phyloP scores from a whole-genome alignment of 768 basidiomycete species.

The Rhizopogon sp. region DNA sequence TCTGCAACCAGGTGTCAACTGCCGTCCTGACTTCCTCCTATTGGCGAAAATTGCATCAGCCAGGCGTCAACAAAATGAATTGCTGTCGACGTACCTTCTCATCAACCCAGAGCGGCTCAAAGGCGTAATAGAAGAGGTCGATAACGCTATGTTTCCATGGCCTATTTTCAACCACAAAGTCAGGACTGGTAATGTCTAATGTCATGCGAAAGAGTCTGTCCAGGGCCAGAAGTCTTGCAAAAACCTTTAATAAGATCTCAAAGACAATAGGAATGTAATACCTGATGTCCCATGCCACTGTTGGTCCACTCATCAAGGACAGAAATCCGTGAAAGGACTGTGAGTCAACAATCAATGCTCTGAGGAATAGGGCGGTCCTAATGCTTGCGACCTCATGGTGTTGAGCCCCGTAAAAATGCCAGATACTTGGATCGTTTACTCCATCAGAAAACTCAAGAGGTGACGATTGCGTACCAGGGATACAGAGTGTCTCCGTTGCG shows the following conservation, averaged over 20 bases:
- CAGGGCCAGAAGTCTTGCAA: background rate
- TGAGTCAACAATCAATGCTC: constrained; percentile 56
- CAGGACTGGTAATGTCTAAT: constrained; percentile 59
- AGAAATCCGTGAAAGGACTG: constrained; percentile 56
- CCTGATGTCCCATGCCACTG: background rate
- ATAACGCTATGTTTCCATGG: constrained; percentile 64
- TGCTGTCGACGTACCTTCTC: constrained; percentile 39
- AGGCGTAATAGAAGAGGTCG: constrained; percentile 56
- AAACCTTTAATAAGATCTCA: constrained; percentile 48
- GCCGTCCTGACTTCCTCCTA: constrained; percentile 68
- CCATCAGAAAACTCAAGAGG: background rate
- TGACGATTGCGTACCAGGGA: constrained; percentile 40
- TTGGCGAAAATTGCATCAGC: background rate
- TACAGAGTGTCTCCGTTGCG: constrained; percentile 56
- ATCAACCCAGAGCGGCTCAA: constrained; percentile 60
- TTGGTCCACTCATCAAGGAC: constrained; percentile 16
- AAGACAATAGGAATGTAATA: constrained; percentile 24
- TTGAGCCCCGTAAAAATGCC: constrained; percentile 66
- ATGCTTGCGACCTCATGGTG: constrained; percentile 46
- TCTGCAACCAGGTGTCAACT: constrained; percentile 52
- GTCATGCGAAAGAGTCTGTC: constrained; percentile 57
- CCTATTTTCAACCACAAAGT: constrained; percentile 55
- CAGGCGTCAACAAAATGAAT: background rate
- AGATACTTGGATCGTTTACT: constrained; percentile 39
- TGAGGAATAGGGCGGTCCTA: constrained; percentile 52